Evolutionary conservation across 2,329 filamentous ascomycete species (phyloP), one percentile per base, ranked within the genome.

Genomic region (Mycosphaerelloides madeirae): DNA sequence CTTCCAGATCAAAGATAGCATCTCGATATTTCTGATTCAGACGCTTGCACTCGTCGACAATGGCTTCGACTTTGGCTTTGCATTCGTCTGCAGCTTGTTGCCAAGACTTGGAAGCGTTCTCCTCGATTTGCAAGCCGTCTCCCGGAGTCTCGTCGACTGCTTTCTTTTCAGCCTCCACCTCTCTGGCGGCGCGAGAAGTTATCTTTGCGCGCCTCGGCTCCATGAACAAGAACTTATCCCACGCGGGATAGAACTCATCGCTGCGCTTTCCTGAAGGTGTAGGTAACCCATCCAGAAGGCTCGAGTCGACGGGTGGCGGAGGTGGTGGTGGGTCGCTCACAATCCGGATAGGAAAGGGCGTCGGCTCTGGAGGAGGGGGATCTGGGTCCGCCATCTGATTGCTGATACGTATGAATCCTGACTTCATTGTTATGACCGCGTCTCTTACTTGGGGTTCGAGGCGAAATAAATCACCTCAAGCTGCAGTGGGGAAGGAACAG

Each of bases 11-110:
- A 61, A 95, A 95, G 63, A 93, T 81, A n/a, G 83, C 79, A 60
- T 94, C 87, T 13, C 84, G 78, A 62, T 94, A 95, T 65, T 88
- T 91, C 59, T 88, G 84, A 65, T 95, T 95, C 45, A 88, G 73
- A 7, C 85, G 77, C 16, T 80, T 75, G 62, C 87, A 94, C 57
- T 81, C 78, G 45, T 70, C 72, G 22, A 76, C 72, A 43, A 81
- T 81, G 48, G 77, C 76, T 7, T 71, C 67, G 5, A 81, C 78
- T 40, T 78, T 76, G 44, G 76, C 77, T 42, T 72, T 74, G 66
- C 87, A 94, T 46, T 83, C 77, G 16, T 76, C 76, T 3, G 75
- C 79, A 0, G 86, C 87, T 56, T 87, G 79, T 42, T 87, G 80
- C 59, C 87, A 93, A 0, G 84, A 87, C 11, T 38, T 52, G 12